Conservation (phyloP, 2,329 filamentous ascomycete genomes). For the Raffaelea ambrosiae region DNA sequence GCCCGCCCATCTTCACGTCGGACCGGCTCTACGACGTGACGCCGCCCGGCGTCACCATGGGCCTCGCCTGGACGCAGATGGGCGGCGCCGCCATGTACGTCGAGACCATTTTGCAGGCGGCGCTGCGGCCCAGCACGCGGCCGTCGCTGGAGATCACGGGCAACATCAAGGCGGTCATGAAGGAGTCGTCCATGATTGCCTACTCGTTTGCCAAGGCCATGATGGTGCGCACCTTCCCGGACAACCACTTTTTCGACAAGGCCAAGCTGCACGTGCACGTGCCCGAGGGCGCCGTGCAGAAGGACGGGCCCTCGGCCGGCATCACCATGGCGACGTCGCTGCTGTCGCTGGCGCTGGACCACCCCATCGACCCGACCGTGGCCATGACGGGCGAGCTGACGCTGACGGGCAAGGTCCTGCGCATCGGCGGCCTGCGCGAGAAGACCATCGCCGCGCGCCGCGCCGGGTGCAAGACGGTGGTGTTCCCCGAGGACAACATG, state of each 20-base stretch:
- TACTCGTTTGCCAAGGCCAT: slow-evolving; percentile 93
- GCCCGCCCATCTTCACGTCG: slow-evolving; percentile 88
- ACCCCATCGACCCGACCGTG: slow-evolving; percentile 71
- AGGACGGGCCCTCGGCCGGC: slow-evolving; percentile 87
- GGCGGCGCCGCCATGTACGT: slow-evolving; percentile 95
- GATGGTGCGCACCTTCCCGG: slow-evolving; percentile 74
- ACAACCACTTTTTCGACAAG: slow-evolving; percentile 94
- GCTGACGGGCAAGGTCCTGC: slow-evolving; percentile 88
- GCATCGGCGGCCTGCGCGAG: slow-evolving; percentile 88
- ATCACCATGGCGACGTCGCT: slow-evolving; percentile 98
- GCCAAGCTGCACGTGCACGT: slow-evolving; percentile 94
- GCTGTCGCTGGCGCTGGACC: slow-evolving; percentile 74
- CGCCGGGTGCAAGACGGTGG: slow-evolving; percentile 84
- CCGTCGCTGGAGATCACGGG: slow-evolving; percentile 85
- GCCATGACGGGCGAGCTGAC: slow-evolving; percentile 98
- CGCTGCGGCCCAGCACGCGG: slow-evolving; percentile 63
- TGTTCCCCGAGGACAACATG: slow-evolving; percentile 92
- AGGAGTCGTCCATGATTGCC: slow-evolving; percentile 89
- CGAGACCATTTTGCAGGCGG: slow-evolving; percentile 86
- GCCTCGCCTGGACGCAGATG: slow-evolving; percentile 95
- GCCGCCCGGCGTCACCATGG: slow-evolving; percentile 93
- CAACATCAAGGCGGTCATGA: slow-evolving; percentile 95
- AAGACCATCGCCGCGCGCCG: slow-evolving; percentile 94
- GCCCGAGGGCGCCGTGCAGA: slow-evolving; percentile 89
- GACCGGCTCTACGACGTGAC: slow-evolving; percentile 92